Conservation (phyloP, 257 asterid genomes). For the Nicotiana paniculata region DNA sequence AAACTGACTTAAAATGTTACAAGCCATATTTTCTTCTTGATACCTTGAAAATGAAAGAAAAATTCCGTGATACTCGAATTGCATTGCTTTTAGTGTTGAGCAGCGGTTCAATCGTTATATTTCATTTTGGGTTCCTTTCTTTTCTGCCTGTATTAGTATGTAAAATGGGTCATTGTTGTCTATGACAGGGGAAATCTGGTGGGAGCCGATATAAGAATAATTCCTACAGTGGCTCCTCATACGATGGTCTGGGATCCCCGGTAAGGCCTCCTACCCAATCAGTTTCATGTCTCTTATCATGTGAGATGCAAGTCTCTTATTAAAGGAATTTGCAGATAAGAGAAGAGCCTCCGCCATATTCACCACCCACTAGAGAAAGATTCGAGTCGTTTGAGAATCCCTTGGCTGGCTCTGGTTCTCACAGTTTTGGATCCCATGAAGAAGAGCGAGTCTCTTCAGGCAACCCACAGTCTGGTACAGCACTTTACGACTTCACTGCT, state of each 20-base stretch:
- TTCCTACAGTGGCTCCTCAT: constrained; percentile 28
- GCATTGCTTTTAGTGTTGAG: constrained; percentile 1
- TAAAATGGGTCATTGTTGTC: not conserved
- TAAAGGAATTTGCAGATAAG: constrained; percentile 51
- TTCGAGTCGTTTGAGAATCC: constrained; percentile 89
- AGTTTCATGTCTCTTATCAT: constrained; percentile 8
- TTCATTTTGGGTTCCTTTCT: constrained; percentile 7
- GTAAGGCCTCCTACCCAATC: constrained; percentile 33
- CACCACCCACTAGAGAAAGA: constrained; percentile 79
- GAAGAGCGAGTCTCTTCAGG: constrained; percentile 73
- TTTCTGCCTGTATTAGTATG: not conserved
- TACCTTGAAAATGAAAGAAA: not conserved
- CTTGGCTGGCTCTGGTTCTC: constrained; percentile 69
- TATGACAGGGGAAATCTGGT: constrained; percentile 63
- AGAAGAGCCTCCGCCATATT: constrained; percentile 99
- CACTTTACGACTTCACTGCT: constrained; percentile 97
- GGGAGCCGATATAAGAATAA: constrained; percentile 54
- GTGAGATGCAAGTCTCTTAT: constrained; percentile 11
- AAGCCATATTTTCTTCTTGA: not conserved
- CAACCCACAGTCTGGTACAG: constrained; percentile 64
- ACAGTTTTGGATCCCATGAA: constrained; percentile 52
- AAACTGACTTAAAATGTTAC: not conserved
- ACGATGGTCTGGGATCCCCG: constrained; percentile 70
- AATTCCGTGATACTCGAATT: not conserved
- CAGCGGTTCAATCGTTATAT: not conserved